Evolutionary conservation across 768 basidiomycete genomes (phyloP), one percentile per base, ranked within the genome.

Genomic region (Cystobasidiopsis lactophilus): DNA sequence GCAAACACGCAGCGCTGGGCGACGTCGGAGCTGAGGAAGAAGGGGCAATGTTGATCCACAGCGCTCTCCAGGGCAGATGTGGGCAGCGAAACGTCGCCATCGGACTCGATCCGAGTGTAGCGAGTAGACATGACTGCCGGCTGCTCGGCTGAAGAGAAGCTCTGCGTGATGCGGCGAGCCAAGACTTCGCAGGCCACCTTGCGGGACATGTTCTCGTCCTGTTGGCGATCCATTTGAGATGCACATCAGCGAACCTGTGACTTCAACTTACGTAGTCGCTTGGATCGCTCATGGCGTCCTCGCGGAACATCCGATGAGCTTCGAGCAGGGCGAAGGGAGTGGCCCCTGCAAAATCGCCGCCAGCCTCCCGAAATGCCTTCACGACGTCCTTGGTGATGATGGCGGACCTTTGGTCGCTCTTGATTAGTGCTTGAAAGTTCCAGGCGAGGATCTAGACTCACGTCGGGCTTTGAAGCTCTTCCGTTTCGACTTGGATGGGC

Each of bases 1-100:
- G 62, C 62, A 26, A 63, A 63, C 21, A 59, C 47, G 30, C 52
- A 57, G 4, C 61, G 51, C 37, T 63, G 62, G 2, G 62, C 52
- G 43, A 60, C 59, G 51, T 52, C 57, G 10, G 56, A 58, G 0
- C 54, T 55, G 13, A 63, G 53, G 61, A 63, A 63, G 49, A 58
- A 57, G 19, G 57, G 60, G n/a, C 56, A 58, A 30, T 58, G 58
- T 41, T 58, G 56, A 35, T 63, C 62, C 19, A 58, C 53, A 3
- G 60, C 62, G 5, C 47, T 24, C 33, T 63, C 62, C 52, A 63
- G 58, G 14, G 59, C 60, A 1, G 54, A 56, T 2, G 53, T 37
- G 2, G 60, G 60, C 5, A 59, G 19, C 3, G 50, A 51, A 48
- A 59, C 60, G 41, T 63, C 62, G 4, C 61, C 61, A 39, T 63